Percentiles rank a stretch among this genome's conserved stretches.
Conservation (phyloP, 2,329 filamentous ascomycete genomes). For the Arthrobotrys pseudoclavata region DNA sequence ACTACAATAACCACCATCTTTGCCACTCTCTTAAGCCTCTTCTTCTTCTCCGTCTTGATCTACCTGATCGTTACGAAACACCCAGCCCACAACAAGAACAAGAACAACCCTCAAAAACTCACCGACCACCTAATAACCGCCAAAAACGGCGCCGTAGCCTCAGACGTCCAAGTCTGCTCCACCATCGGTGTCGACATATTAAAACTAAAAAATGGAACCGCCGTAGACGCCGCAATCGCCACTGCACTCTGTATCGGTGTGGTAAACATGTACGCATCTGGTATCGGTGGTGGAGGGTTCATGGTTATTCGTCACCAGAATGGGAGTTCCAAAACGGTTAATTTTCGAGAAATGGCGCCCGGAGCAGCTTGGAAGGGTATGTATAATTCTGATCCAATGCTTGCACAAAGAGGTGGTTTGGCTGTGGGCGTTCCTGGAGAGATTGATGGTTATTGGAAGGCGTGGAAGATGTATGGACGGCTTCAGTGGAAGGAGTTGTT, state of each 20-base stretch:
- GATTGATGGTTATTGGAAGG: conserved; percentile 61
- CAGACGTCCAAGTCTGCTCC: conserved; percentile 62
- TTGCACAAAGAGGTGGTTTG: conserved; percentile 61
- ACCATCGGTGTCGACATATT: conserved; percentile 62
- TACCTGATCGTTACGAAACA: conserved; percentile 17
- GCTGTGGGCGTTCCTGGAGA: conserved; percentile 62
- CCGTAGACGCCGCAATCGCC: conserved; percentile 63
- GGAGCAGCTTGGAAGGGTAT: conserved; percentile 61
- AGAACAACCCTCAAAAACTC: conserved; percentile 8
- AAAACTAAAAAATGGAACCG: conserved; percentile 61
- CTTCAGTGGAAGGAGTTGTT: conserved; percentile 62
- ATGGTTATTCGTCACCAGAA: conserved; percentile 61
- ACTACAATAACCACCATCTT: conserved; percentile 3
- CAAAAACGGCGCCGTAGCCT: conserved; percentile 61
- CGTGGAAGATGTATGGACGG: conserved; percentile 61
- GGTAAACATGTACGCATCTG: conserved; percentile 62
- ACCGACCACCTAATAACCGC: conserved; percentile 55
- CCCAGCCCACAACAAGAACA: conserved; percentile 1
- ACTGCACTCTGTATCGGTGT: conserved; percentile 62
- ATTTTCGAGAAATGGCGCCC: conserved; percentile 63
- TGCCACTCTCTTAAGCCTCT: background rate
- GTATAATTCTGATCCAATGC: conserved; percentile 60
- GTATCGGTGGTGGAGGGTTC: conserved; percentile 63
- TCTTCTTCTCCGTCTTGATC: conserved; percentile 17
- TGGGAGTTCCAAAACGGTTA: conserved; percentile 61